Conservation (phyloP, 1,284 basidiomycete genomes). For the Cutaneotrichosporon curvatum region DNA sequence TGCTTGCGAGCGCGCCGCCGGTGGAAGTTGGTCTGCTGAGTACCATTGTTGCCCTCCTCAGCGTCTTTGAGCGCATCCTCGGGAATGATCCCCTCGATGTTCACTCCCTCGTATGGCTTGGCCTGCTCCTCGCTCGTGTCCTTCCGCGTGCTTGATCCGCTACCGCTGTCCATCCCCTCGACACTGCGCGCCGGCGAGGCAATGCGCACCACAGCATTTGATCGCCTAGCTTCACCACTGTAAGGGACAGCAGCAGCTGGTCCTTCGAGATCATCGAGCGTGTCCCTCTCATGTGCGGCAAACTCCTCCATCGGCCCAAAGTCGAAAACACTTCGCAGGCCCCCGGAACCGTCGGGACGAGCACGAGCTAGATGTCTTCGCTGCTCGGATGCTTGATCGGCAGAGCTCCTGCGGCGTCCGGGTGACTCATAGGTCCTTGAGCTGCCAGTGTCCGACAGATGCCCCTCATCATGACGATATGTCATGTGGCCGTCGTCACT, state of each 20-base stretch:
- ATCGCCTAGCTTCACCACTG: not conserved
- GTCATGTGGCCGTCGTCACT: constrained; percentile 7
- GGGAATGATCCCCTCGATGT: constrained; percentile 9
- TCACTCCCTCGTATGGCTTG: constrained; percentile 15
- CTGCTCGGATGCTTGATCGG: no score
- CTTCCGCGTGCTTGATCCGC: constrained; percentile 11
- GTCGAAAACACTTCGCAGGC: constrained; percentile 54
- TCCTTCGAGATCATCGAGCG: constrained; percentile 42
- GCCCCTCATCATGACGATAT: constrained; percentile 17
- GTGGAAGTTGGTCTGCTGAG: constrained; percentile 39
- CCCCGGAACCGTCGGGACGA: not conserved
- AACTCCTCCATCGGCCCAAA: constrained; percentile 75
- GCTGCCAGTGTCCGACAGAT: constrained; percentile 6
- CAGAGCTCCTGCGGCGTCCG: not conserved
- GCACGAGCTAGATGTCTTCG: not conserved
- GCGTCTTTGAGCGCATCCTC: constrained; percentile 22
- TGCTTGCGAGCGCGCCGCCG: constrained; percentile 68
- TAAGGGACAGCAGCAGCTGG: constrained; percentile 1
- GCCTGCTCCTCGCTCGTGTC: constrained; percentile 5
- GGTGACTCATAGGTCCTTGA: constrained; percentile 5
- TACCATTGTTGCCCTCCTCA: constrained; percentile 30
- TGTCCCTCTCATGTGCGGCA: constrained; percentile 61
- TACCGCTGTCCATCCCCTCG: constrained; percentile 3
- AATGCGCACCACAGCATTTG: not conserved
- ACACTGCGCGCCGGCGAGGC: not conserved